phyloP scores from a whole-genome alignment of 495 filamentous ascomycete species.

The Penicillium steckii region DNA sequence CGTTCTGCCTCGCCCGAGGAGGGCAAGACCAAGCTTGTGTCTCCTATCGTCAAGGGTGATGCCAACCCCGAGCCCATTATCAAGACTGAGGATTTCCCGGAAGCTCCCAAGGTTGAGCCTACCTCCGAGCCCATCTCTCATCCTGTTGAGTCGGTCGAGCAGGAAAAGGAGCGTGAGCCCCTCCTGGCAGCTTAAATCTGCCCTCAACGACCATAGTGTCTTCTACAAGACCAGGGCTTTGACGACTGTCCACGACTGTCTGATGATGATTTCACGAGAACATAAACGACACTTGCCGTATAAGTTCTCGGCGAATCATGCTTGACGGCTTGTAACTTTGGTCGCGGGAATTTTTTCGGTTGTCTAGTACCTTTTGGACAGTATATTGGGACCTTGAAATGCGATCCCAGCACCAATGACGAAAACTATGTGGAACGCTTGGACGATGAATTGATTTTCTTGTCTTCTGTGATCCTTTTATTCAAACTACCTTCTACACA shows the following conservation, averaged over 20 bases:
- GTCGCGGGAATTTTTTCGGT: neutral
- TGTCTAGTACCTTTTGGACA: conserved; percentile 12
- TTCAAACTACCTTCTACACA: conserved; percentile 4
- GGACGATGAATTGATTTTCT: conserved; percentile 20
- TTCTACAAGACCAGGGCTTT: neutral
- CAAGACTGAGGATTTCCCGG: conserved; percentile 59
- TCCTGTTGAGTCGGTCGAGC: conserved; percentile 19
- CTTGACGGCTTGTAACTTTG: neutral
- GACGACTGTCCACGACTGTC: neutral
- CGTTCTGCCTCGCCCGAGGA: conserved; percentile 49
- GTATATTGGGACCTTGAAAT: conserved; percentile 7
- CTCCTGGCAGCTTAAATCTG: conserved; percentile 34
- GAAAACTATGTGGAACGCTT: conserved; percentile 14
- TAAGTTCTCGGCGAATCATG: neutral
- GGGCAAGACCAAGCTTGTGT: conserved; percentile 26
- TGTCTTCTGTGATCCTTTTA: conserved; percentile 9
- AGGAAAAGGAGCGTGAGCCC: conserved; percentile 32
- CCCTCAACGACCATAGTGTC: neutral
- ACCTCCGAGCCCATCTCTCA: conserved; percentile 41
- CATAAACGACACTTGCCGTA: neutral
- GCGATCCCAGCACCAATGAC: conserved; percentile 12
- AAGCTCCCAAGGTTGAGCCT: conserved; percentile 52
- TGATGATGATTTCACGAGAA: neutral
- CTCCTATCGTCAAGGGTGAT: conserved; percentile 35
- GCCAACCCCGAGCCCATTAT: conserved; percentile 55